Evolutionary conservation across 768 basidiomycete species (phyloP).

Genomic region (Rossbeevera mucosa): DNA sequence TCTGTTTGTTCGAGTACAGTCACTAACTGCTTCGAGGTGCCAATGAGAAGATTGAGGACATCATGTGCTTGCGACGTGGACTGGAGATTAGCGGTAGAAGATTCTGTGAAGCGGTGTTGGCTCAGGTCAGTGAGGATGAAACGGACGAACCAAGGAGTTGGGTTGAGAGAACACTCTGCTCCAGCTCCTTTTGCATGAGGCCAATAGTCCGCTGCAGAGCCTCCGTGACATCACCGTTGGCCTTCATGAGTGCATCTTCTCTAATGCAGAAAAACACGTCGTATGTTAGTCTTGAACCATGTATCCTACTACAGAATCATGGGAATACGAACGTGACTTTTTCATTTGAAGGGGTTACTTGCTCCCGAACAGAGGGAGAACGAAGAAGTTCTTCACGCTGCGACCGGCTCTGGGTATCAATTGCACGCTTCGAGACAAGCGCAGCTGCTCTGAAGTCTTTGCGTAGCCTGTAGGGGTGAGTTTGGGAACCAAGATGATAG

Average conservation of each 20-base stretch:
- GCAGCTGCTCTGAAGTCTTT: slow-evolving; percentile 64
- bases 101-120: slow-evolving; percentile 41
- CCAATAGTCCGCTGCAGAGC: slow-evolving; percentile 78
- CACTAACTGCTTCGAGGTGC: slow-evolving; percentile 79
- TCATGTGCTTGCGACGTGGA: slow-evolving; percentile 77
- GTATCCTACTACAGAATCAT: background rate
- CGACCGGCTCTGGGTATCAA: slow-evolving; percentile 57
- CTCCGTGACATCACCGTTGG: slow-evolving; percentile 86
- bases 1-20: slow-evolving; percentile 86
- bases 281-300: background rate
- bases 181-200: slow-evolving; percentile 89
- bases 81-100: slow-evolving; percentile 71
- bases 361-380: slow-evolving; percentile 47
- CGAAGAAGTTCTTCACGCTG: slow-evolving; percentile 67
- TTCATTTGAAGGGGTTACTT: slow-evolving; percentile 41
- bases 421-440: slow-evolving; percentile 66
- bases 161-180: slow-evolving; percentile 77
- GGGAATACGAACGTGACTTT: slow-evolving; percentile 53
- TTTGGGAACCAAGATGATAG: background rate
- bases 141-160: slow-evolving; percentile 72
- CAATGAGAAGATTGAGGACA: slow-evolving; percentile 62
- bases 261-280: slow-evolving; percentile 31
- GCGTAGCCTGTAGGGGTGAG: slow-evolving; percentile 42
- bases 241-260: slow-evolving; percentile 83
- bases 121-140: background rate